A percentile compares a stretch with the other conserved stretches of the same genome.
Conservation (phyloP, 2,329 filamentous ascomycete genomes). For the Colletotrichum shisoi region DNA sequence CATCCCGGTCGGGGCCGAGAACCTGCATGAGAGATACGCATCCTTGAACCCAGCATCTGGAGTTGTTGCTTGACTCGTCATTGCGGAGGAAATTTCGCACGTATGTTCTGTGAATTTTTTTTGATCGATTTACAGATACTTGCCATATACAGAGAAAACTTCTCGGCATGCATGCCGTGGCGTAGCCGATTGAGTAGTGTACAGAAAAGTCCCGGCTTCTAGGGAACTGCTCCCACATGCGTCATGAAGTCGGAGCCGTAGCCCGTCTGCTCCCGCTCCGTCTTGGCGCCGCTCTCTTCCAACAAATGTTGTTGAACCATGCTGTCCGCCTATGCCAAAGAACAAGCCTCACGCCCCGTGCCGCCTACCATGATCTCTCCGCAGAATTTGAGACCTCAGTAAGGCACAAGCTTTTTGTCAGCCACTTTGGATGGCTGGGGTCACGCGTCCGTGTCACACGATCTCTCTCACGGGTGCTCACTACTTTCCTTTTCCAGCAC, state of each 20-base stretch:
- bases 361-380: conserved; percentile 52
- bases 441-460: no score
- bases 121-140: neutral
- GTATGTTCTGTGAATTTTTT: no score
- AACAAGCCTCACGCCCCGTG: conserved; percentile 47
- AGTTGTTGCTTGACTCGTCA: conserved; percentile 1
- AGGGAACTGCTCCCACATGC: conserved; percentile 55
- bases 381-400: no score
- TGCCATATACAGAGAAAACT: neutral
- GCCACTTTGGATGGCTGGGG: no score
- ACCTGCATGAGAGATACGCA: neutral
- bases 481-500: no score
- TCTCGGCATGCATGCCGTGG: conserved; percentile 12
- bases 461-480: no score
- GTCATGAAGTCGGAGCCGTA: conserved; percentile 54
- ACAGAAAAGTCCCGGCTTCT: conserved; percentile 51
- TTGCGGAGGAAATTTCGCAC: neutral
- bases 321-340: conserved; percentile 45
- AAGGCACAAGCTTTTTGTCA: no score
- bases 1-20: conserved; percentile 29
- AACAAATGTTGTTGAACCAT: no score
- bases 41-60: conserved; percentile 13
- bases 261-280: conserved; percentile 54
- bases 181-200: no score
- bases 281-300: conserved; percentile 52